Evolutionary conservation across 257 asterid genomes (phyloP).

Genomic region (Salvia splendens): DNA sequence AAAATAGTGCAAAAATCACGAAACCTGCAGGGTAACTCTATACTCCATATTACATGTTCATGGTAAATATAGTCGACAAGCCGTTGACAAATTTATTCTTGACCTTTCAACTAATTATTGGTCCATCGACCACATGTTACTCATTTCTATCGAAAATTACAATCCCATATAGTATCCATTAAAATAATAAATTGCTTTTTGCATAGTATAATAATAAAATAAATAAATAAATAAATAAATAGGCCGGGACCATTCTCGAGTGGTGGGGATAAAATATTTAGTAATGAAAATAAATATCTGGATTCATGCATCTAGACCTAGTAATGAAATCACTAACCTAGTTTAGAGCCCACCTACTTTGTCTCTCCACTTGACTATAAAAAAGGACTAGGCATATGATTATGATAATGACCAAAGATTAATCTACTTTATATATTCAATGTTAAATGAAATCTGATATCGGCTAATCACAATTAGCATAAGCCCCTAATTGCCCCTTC

Average conservation of each 20-base stretch:
- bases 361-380: background rate
- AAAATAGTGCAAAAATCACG: no score
- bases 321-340: background rate
- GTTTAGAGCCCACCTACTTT: background rate
- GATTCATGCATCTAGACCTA: slow-evolving; percentile 36
- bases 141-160: background rate
- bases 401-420: background rate
- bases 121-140: background rate
- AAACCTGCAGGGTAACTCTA: no score
- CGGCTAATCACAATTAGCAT: slow-evolving; percentile 7
- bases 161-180: background rate
- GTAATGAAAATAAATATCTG: background rate
- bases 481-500: slow-evolving; percentile 24
- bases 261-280: background rate
- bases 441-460: background rate
- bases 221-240: no score
- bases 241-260: background rate
- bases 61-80: background rate
- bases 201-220: background rate
- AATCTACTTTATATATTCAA: background rate
- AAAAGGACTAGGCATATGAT: background rate
- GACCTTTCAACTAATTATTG: background rate
- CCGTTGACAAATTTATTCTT: background rate
- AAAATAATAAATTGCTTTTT: background rate
- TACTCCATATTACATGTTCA: no score